Evolutionary conservation across 148 eudicot genomes (phyloP).

Genomic region (Chenopodium quinoa): DNA sequence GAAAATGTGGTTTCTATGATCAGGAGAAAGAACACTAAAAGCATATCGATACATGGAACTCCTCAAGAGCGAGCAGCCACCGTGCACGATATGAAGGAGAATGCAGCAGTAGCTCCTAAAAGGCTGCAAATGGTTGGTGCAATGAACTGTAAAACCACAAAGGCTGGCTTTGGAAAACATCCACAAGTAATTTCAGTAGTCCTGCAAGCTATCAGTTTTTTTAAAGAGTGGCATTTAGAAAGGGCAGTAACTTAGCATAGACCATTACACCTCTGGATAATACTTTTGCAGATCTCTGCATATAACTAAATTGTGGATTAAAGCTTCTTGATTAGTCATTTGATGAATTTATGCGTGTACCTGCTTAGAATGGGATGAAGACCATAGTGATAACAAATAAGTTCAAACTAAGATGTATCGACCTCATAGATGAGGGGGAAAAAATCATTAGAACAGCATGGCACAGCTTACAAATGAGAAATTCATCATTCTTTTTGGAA

Average conservation of each 20-base stretch:
- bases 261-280: neutral
- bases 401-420: too few species aligned
- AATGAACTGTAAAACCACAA: slow-evolving; percentile 36
- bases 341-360: neutral
- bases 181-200: slow-evolving; percentile 13
- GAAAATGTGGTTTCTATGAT: neutral
- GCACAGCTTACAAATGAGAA: neutral
- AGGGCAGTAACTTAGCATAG: neutral
- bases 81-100: slow-evolving; percentile 50
- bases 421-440: too few species aligned
- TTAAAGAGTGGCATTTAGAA: slow-evolving; percentile 14
- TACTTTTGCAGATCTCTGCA: slow-evolving; percentile 31
- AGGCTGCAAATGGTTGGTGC: slow-evolving; percentile 28
- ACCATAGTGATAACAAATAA: neutral
- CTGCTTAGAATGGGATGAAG: neutral
- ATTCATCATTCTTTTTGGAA: neutral
- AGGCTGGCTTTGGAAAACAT: slow-evolving; percentile 43
- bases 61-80: slow-evolving; percentile 23
- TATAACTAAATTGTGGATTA: neutral
- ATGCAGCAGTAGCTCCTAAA: slow-evolving; percentile 28
- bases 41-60: slow-evolving; percentile 43
- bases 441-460: too few species aligned
- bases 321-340: neutral
- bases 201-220: slow-evolving; percentile 17
- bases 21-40: slow-evolving; percentile 18